Evolutionary conservation across 2,329 filamentous ascomycete species (phyloP).

Genomic region (Myriosclerotinia scirpicola): DNA sequence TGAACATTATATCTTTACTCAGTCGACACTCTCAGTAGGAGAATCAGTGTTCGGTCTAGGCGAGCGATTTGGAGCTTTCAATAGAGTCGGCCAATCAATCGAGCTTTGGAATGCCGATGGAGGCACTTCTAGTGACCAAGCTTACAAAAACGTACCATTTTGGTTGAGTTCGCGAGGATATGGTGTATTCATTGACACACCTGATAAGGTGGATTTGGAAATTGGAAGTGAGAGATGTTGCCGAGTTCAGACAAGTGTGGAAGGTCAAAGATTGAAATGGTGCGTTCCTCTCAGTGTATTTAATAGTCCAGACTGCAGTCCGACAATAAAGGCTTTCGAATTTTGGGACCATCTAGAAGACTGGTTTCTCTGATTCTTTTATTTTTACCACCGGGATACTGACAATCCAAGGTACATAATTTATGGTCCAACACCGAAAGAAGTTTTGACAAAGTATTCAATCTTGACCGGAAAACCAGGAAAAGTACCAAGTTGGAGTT

Average conservation of each 20-base stretch:
- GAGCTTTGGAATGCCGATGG: constrained; percentile 64
- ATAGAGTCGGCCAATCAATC: constrained; percentile 71
- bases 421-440: constrained; percentile 69
- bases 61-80: constrained; percentile 74
- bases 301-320: no score
- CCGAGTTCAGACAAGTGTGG: constrained; percentile 67
- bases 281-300: constrained; percentile 18
- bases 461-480: constrained; percentile 64
- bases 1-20: constrained; percentile 57
- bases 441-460: constrained; percentile 67
- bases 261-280: constrained; percentile 70
- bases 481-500: constrained; percentile 71
- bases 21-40: constrained; percentile 54
- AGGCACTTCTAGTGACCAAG: constrained; percentile 67
- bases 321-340: no score
- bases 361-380: no score
- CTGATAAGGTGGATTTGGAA: constrained; percentile 69
- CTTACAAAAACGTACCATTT: constrained; percentile 71
- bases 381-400: neutral
- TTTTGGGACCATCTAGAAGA: no score
- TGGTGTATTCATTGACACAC: constrained; percentile 72
- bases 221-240: constrained; percentile 72
- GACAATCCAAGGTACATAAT: constrained; percentile 56
- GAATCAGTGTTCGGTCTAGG: constrained; percentile 74
- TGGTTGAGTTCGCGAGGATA: constrained; percentile 73